These are phyloP conservation scores for Casuarina equisetifolia DNA, from an alignment of 306 rosid genomes.

Conservation along the genomic window DNA sequence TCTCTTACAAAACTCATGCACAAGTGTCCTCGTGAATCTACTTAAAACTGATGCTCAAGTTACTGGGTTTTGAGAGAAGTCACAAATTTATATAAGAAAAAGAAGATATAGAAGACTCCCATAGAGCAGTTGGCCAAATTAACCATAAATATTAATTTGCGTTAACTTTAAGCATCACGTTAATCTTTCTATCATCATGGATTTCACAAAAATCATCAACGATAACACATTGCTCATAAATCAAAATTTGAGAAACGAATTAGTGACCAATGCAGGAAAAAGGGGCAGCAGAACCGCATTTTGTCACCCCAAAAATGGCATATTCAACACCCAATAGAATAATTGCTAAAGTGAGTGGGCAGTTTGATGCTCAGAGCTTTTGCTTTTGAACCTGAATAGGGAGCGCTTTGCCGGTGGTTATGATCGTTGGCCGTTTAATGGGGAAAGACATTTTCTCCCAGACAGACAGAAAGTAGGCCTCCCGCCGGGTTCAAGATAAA, in stretches of 20 bases:
- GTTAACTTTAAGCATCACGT: neutral
- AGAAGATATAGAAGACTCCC: neutral
- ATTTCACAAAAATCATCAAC: neutral
- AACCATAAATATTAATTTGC: neutral
- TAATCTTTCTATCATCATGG: neutral
- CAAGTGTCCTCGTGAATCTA: neutral
- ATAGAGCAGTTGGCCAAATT: neutral
- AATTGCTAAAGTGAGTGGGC: neutral
- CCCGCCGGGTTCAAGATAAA: slow-evolving; percentile 10
- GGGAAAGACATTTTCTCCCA: slow-evolving; percentile 6
- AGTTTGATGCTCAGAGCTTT: neutral
- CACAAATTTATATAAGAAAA: neutral
- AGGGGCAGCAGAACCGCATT: neutral
- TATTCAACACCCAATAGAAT: neutral
- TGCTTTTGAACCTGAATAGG: slow-evolving; percentile 30
- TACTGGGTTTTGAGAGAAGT: neutral
- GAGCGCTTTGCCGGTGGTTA: slow-evolving; percentile 9
- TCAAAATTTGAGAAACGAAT: neutral
- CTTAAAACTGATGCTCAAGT: neutral
- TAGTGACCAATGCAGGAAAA: neutral
- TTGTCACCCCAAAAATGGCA: neutral
- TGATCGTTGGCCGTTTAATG: slow-evolving; percentile 2
- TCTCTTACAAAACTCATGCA: neutral
- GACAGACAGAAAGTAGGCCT: slow-evolving; percentile 9
- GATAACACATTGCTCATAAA: neutral